These are phyloP conservation scores for Gracilaria vermiculophylla DNA, from an alignment of 23 red algal genomes.

Conservation along the genomic window DNA sequence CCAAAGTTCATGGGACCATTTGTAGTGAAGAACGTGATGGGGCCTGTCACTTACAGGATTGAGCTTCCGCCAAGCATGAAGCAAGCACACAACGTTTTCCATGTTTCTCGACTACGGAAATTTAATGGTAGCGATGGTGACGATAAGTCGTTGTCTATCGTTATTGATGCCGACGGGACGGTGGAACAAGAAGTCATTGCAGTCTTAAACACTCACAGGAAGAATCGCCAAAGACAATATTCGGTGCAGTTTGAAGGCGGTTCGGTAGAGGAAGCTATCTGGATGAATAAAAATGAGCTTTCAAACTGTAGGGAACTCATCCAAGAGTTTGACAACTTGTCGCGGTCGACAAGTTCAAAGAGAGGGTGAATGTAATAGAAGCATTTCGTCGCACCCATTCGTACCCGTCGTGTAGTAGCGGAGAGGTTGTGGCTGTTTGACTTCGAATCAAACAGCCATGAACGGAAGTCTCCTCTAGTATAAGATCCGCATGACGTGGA, in stretches of 20 bases:
- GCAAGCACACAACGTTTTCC: slow-evolving; percentile 47
- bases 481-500: too few species aligned
- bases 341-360: background rate
- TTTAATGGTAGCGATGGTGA: slow-evolving; percentile 11
- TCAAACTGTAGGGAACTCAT: too few species aligned
- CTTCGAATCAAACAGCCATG: background rate
- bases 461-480: too few species aligned
- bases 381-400: background rate
- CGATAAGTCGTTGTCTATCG: background rate
- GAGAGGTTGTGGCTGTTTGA: background rate
- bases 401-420: background rate
- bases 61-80: slow-evolving; percentile 28
- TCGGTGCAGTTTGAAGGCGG: slow-evolving; percentile 29
- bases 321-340: background rate
- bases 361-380: slow-evolving; percentile 20
- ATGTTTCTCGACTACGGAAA: slow-evolving; percentile 22
- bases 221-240: slow-evolving; percentile 8
- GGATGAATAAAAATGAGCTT: too few species aligned
- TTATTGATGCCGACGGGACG: slow-evolving; percentile 55
- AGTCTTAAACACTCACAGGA: background rate
- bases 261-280: too few species aligned
- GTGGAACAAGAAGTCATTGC: slow-evolving; percentile 30
- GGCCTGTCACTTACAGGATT: slow-evolving; percentile 37
- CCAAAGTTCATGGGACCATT: slow-evolving; percentile 35
- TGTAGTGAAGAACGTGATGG: slow-evolving; percentile 20